A percentile compares a stretch with the other conserved stretches of the same genome.
Evolutionary conservation across 129 eudicot species (phyloP).

Genomic region (Flaveria linearis): DNA sequence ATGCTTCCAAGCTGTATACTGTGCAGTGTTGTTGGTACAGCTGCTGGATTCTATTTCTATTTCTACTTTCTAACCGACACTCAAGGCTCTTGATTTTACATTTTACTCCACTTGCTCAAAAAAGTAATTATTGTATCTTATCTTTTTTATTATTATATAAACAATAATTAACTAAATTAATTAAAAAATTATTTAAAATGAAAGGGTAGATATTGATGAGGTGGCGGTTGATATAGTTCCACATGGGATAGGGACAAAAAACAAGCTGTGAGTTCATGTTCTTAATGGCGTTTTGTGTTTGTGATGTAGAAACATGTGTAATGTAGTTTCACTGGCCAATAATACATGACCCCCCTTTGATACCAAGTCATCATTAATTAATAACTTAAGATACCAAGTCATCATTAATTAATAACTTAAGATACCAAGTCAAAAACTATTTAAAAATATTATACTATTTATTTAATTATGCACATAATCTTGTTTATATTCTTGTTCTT

Average conservation of each 20-base stretch:
- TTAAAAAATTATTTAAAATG: neutral
- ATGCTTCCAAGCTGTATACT: conserved; percentile 32
- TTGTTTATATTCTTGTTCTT: too few species aligned
- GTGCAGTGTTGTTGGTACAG: conserved; percentile 34
- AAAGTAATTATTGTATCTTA: neutral
- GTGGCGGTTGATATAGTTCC: conserved; percentile 11
- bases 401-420: neutral
- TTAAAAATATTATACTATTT: neutral
- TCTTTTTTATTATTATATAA: neutral
- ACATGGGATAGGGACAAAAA: conserved; percentile 32
- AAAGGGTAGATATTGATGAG: conserved; percentile 1
- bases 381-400: neutral
- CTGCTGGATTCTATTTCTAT: conserved; percentile 29
- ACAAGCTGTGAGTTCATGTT: conserved; percentile 41
- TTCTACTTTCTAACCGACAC: conserved; percentile 23
- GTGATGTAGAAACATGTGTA: conserved; percentile 39
- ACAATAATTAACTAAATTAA: neutral
- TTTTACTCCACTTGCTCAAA: conserved; percentile 11
- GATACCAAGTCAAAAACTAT: conserved; percentile 7
- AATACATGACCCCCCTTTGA: conserved; percentile 25
- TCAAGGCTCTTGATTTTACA: conserved; percentile 24
- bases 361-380: neutral
- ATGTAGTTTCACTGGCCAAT: conserved; percentile 24
- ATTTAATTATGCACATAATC: neutral
- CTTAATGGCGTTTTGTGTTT: conserved; percentile 41